phyloP scores from a whole-genome alignment of 768 basidiomycete genomes.

The Leccinum rimulosum region DNA sequence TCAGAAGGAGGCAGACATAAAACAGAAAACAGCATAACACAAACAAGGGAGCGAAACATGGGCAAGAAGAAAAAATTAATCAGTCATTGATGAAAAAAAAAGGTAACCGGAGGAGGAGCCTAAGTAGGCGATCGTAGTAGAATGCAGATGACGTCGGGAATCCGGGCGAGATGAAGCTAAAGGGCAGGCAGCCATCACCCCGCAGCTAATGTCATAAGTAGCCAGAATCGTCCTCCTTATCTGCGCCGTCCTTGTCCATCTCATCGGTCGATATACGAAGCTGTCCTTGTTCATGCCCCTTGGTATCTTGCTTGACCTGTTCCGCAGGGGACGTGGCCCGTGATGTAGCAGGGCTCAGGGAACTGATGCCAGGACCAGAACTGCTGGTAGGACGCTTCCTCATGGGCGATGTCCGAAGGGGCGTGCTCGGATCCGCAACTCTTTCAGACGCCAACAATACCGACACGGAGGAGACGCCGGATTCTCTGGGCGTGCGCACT shows the following conservation, averaged over 20 bases:
- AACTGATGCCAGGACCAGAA: slow-evolving; percentile 10
- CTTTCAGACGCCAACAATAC: background rate
- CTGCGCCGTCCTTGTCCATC: slow-evolving; percentile 35
- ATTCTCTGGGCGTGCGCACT: background rate
- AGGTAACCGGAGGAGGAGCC: too few species aligned
- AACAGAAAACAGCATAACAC: slow-evolving; percentile 5
- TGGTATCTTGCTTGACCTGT: slow-evolving; percentile 15
- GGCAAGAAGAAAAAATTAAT: background rate
- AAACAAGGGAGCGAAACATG: background rate
- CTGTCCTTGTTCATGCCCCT: slow-evolving; percentile 11
- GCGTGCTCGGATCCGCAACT: background rate
- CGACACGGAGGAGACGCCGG: background rate
- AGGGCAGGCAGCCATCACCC: background rate
- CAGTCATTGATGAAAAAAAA: background rate
- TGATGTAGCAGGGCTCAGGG: slow-evolving; percentile 19
- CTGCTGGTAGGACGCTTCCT: slow-evolving; percentile 20
- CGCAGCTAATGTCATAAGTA: slow-evolving; percentile 21
- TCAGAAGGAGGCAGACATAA: background rate
- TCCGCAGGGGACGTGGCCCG: slow-evolving; percentile 44
- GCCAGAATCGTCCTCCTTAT: slow-evolving; percentile 30
- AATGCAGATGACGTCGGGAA: background rate
- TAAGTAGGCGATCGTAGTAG: too few species aligned
- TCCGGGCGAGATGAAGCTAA: background rate
- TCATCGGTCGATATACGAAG: slow-evolving; percentile 34
- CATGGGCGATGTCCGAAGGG: background rate